Percentiles rank a stretch among this genome's conserved stretches.
Evolutionary conservation across 805 yeast species (phyloP).

Genomic region (Pichia rugopelliculosa): DNA sequence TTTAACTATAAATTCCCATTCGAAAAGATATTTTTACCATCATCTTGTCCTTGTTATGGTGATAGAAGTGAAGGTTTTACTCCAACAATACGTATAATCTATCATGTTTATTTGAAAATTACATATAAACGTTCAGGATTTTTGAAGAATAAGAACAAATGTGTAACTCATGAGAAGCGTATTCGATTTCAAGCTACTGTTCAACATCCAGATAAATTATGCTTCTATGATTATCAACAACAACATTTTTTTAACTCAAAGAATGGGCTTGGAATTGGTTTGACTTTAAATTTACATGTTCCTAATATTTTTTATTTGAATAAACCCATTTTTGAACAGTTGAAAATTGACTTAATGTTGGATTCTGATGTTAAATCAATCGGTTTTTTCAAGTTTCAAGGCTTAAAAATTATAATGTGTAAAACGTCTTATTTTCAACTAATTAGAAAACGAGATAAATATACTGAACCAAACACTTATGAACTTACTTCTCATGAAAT

Average conservation of each 20-base stretch:
- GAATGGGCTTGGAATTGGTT: background rate
- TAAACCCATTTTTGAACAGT: background rate
- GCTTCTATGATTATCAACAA: background rate
- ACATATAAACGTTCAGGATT: background rate
- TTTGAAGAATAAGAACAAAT: background rate
- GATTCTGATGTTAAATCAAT: background rate
- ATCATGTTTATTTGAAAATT: too few relatives aligned
- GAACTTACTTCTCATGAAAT: background rate
- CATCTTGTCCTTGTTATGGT: background rate
- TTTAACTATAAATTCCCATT: background rate
- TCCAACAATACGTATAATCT: background rate
- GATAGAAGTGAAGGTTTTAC: background rate
- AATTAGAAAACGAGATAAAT: too few relatives aligned
- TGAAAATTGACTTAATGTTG: background rate
- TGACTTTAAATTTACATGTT: background rate
- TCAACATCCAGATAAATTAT: background rate
- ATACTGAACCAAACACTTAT: background rate
- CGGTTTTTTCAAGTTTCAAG: background rate
- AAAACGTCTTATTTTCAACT: background rate
- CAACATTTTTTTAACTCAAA: background rate
- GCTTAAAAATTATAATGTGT: too few relatives aligned
- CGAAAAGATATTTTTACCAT: background rate
- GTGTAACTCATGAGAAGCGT: background rate
- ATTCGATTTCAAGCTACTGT: background rate
- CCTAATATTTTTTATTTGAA: background rate